phyloP scores from a whole-genome alignment of 1,284 basidiomycete species.

The Ceratobasidium sp. region DNA sequence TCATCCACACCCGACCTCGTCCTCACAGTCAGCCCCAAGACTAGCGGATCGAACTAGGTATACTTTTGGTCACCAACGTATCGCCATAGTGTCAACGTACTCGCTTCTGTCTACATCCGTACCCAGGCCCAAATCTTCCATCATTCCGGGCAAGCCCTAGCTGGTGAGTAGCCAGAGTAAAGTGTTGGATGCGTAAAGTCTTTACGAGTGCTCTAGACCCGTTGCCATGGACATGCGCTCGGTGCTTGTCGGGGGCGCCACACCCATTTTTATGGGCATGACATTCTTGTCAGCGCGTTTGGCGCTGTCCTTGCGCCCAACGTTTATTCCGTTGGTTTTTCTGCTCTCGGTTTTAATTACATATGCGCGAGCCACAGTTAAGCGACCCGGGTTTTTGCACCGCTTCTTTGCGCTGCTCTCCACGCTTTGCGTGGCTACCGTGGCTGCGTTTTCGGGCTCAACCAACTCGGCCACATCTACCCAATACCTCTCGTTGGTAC shows the following conservation, averaged over 20 bases:
- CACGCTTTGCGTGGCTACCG: conserved; percentile 38
- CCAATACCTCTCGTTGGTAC: conserved; percentile 55
- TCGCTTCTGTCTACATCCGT: too few species aligned
- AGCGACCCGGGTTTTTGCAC: background rate
- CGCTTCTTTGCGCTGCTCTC: conserved; percentile 33
- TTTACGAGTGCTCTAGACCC: background rate
- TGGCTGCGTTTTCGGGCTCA: conserved; percentile 31
- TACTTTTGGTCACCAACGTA: background rate
- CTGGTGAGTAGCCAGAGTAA: background rate
- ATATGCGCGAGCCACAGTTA: conserved; percentile 7
- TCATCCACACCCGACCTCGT: background rate
- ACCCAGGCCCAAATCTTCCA: too few species aligned
- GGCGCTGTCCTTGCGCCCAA: conserved; percentile 38
- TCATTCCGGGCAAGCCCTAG: too few species aligned
- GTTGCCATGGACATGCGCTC: conserved; percentile 11
- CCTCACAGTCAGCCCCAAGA: background rate
- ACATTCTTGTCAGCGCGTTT: conserved; percentile 18
- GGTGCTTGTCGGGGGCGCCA: conserved; percentile 6
- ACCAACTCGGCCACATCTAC: conserved; percentile 51
- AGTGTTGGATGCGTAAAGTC: background rate
- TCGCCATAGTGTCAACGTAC: too few species aligned
- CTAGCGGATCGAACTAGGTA: background rate
- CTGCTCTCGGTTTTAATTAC: conserved; percentile 31
- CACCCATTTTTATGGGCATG: conserved; percentile 19
- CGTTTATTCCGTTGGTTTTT: conserved; percentile 37